Evolutionary conservation across 306 rosid species (phyloP).

Genomic region (Parietaria judaica): DNA sequence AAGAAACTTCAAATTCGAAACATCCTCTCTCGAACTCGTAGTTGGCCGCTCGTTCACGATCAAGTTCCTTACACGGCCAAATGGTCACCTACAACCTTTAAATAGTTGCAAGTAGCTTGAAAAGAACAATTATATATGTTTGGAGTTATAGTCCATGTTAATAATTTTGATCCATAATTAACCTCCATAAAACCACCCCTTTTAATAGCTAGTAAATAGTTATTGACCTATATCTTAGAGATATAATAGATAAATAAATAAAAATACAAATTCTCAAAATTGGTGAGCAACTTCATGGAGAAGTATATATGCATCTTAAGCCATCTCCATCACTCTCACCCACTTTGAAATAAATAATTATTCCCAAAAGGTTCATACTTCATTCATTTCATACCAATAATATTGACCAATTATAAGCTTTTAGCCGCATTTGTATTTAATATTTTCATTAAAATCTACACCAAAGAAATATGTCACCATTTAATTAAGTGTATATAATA

Average conservation of each 20-base stretch:
- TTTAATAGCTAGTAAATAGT: neutral
- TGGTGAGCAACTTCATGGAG: constrained; percentile 38
- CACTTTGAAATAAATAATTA: neutral
- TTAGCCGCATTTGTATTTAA: neutral
- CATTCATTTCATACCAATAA: neutral
- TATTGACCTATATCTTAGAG: neutral
- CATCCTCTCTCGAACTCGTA: no score
- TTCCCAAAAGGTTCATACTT: constrained; percentile 12
- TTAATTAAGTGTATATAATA: neutral
- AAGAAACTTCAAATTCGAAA: no score
- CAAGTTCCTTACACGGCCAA: no score
- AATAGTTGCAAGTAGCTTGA: no score
- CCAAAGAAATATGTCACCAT: no score
- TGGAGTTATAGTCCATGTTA: no score
- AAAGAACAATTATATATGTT: no score
- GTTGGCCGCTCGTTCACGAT: no score
- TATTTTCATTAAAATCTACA: neutral
- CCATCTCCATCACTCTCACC: constrained; percentile 6
- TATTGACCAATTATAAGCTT: constrained; percentile 1
- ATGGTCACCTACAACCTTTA: no score
- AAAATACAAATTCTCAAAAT: constrained; percentile 4
- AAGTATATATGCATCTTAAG: constrained; percentile 5
- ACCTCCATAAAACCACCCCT: no score
- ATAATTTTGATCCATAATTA: no score
- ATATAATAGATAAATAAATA: constrained; percentile 28